These are phyloP conservation scores for Erigeron philadelphicus DNA, from an alignment of 140 eudicot species.

Conservation along the genomic window DNA sequence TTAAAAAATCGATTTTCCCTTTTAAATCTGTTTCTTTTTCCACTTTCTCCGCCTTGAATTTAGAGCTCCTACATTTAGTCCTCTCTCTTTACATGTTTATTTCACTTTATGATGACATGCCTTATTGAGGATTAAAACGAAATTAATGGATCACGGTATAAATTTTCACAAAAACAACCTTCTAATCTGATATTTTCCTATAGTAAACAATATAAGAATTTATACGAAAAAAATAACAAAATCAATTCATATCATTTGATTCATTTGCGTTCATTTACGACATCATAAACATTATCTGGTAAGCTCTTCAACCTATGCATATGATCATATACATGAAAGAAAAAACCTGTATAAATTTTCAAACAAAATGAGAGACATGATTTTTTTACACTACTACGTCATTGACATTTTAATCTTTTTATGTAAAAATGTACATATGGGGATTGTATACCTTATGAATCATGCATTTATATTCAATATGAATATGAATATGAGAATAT, in stretches of 20 bases:
- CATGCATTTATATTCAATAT: not conserved
- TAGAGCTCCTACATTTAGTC: constrained; percentile 30
- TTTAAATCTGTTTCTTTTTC: not conserved
- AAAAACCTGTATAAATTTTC: not conserved
- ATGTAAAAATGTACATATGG: not conserved
- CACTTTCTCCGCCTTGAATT: constrained; percentile 24
- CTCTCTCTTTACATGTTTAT: constrained; percentile 26
- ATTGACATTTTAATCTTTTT: constrained; percentile 3
- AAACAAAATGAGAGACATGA: not conserved
- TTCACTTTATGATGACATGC: constrained; percentile 13
- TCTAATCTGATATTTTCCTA: constrained; percentile 26
- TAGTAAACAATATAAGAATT: not conserved
- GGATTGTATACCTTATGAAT: not conserved
- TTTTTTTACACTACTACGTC: constrained; percentile 2
- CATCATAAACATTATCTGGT: constrained; percentile 23
- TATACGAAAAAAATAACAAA: not conserved
- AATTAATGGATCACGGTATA: constrained; percentile 31
- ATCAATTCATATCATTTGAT: constrained; percentile 14
- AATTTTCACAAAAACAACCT: constrained; percentile 26
- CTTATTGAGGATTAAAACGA: constrained; percentile 22
- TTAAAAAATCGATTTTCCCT: not conserved
- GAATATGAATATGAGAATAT: not conserved
- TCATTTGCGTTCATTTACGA: constrained; percentile 16
- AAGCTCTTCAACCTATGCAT: constrained; percentile 26
- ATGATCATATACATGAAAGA: not conserved